Conservation (phyloP, 1,139 yeast species). For the Pneumocystis oryctolagi region DNA sequence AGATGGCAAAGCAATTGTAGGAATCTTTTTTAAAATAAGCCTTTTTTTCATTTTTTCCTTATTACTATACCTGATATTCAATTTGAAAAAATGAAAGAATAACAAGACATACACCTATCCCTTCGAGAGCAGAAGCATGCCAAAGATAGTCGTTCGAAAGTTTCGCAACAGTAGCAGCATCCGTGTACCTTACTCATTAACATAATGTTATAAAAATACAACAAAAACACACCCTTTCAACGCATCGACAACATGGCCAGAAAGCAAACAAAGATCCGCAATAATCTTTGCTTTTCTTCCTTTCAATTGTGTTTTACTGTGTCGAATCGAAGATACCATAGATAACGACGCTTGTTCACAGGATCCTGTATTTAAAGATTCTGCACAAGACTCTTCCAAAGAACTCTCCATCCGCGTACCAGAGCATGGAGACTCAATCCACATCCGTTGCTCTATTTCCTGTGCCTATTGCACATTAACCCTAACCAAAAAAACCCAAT, state of each 20-base stretch:
- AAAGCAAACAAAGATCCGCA: constrained; percentile 61
- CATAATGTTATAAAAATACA: not conserved
- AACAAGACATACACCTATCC: constrained; percentile 52
- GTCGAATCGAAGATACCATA: constrained; percentile 30
- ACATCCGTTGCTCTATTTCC: constrained; percentile 4
- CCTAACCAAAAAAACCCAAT: not conserved
- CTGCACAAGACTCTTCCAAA: not conserved
- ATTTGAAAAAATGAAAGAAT: constrained; percentile 45
- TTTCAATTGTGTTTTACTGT: constrained; percentile 40
- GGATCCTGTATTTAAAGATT: not conserved
- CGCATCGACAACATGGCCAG: constrained; percentile 68
- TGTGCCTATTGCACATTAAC: not conserved
- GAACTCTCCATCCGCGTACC: not conserved
- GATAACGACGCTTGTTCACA: constrained; percentile 12
- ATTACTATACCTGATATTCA: constrained; percentile 39
- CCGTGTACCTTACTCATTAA: constrained; percentile 26
- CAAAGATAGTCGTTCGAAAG: constrained; percentile 64
- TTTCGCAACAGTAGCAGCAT: constrained; percentile 47
- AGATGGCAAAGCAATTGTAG: constrained; percentile 6
- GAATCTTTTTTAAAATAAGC: constrained; percentile 19
- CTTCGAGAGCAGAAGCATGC: constrained; percentile 78
- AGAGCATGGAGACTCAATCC: constrained; percentile 8
- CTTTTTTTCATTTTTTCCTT: constrained; percentile 13
- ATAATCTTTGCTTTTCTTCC: constrained; percentile 66
- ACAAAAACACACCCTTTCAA: constrained; percentile 35